Evolutionary conservation across 139 green algal species (phyloP), one percentile per base, ranked within the genome.

Genomic region (Chloropicon primus): DNA sequence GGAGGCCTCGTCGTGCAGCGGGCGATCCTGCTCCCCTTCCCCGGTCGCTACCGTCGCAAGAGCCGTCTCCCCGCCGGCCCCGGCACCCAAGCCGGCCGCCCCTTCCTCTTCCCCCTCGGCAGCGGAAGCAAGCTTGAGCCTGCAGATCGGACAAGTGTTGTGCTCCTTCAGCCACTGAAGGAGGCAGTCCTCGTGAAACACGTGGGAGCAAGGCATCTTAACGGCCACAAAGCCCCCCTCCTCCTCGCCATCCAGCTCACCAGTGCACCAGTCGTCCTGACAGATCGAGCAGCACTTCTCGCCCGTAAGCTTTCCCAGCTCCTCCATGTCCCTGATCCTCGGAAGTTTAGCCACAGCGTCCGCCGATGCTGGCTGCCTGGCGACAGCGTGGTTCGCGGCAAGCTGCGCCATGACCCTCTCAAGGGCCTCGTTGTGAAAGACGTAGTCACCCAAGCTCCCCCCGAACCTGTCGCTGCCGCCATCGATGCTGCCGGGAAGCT

Each of bases 61-160:
- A 62, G 41, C 17, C 10, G 41, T 62, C 17, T 5, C 41, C 41
- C 17, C 41, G 17, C 41, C 41, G 41, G 10, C 17, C 10, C 41
- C 41, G 10, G 10, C 41, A 62, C 10, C 10, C 17, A 5, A n/a
- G 17, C 10, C 41, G 17, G 41, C 41, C 41, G 5, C 10, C 10
- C 41, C 41, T 17, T 62, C 41, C 41, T 17, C 41, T 62, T 62
- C 41, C 5, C 41, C 41, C 41, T 17, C 41, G 10, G 5, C 41
- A n/a, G 41, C 5, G 41, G 41, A n/a, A 5, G 41, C 10, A 17
- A 87, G 78, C 72, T 83, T 78, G 2, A 81, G 24, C 41, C 83
- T 78, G 41, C 83, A 87, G 17, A 87, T 75, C 21, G 83, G 83
- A 75, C 83, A 87, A 0, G 83, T 87, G 76, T 87, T 85, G 72